Conservation (phyloP, 176 grass and related monocot species). For the Musa itinerans region DNA sequence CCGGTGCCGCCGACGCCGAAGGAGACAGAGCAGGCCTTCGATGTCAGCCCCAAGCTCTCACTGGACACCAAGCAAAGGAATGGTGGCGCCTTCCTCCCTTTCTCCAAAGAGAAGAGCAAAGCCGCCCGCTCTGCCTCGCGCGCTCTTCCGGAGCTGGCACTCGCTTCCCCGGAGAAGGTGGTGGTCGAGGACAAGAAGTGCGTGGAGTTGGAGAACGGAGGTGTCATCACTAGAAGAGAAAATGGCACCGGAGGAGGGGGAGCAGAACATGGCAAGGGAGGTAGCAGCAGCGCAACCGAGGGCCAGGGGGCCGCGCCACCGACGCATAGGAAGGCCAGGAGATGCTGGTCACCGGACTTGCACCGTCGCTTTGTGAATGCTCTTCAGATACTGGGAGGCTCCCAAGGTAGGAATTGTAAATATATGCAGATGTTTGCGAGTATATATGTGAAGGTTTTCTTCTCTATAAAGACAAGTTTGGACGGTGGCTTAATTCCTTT, state of each 20-base stretch:
- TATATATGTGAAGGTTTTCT: no score
- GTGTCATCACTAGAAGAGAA: constrained; percentile 15
- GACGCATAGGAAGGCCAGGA: constrained; percentile 64
- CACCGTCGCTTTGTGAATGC: constrained; percentile 97
- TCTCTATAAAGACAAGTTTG: no score
- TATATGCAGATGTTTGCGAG: not conserved
- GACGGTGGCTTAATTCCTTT: no score
- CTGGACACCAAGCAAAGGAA: constrained; percentile 33
- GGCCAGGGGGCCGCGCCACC: constrained; percentile 31
- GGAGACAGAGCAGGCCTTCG: constrained; percentile 45
- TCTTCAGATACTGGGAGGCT: constrained; percentile 89
- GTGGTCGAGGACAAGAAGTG: constrained; percentile 22
- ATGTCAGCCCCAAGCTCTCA: constrained; percentile 41
- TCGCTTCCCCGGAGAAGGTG: constrained; percentile 54
- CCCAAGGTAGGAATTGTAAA: constrained; percentile 45
- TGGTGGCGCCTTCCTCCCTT: constrained; percentile 83
- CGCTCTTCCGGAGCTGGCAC: constrained; percentile 58
- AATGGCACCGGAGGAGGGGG: not conserved
- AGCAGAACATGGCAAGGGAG: constrained; percentile 35
- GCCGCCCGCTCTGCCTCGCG: not conserved
- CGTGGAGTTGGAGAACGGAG: constrained; percentile 23
- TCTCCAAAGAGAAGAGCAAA: constrained; percentile 67
- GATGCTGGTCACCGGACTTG: constrained; percentile 98
- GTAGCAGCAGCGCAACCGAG: constrained; percentile 22
- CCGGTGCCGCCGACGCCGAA: constrained; percentile 29